Base-by-base conservation (phyloP, 2,329 filamentous ascomycete species). In the Penicillium sp. region DNA sequence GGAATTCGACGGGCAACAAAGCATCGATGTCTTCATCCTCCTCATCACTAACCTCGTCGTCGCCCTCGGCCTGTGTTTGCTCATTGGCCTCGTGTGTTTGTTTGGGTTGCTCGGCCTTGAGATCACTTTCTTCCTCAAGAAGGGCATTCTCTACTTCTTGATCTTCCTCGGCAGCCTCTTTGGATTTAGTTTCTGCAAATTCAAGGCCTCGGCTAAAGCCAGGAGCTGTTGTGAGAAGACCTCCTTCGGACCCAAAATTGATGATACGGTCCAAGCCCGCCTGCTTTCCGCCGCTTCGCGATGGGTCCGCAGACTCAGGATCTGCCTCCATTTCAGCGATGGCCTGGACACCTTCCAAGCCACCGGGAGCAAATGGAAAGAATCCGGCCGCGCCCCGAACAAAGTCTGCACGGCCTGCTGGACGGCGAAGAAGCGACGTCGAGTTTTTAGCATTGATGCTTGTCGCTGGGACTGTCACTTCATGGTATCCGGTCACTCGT, bases 381-480 rank as follows among this genome's bases (percentile, higher is more conserved):
- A 94, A 96, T 0, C 91, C 91, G 6, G 90, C 89, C 28, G 87
- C 90, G 11, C 93, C 93, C 51, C 91, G 80, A 10, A 97, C 90
- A 68, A 97, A 95, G 40, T 97, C 90, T 24, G 87, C 88, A 52
- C 87, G 81, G 47, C 82, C 84, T 11, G 88, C 91, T 3, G 91
- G 91, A 63, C 94, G 94, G 37, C 93, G 81, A 13, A 87, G 74
- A 32, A 96, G 76, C 4, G 89, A 95, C 0, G 90, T 97, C 2
- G 89, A 96, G 63, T 95, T 95, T 71, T 96, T 98, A 39, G 89
- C 91, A 13, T 87, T 96, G 13, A 87, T 88, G 60, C 86, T 94
- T 60, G 84, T 87, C 27, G 88, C 88, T 4, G 91, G 89, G 7
- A 97, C 83, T 1, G 93, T 96, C 41, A 97, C 87, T 66, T 96